Base-by-base conservation (phyloP, 768 basidiomycete species). In the Udeniomyces megalosporus region DNA sequence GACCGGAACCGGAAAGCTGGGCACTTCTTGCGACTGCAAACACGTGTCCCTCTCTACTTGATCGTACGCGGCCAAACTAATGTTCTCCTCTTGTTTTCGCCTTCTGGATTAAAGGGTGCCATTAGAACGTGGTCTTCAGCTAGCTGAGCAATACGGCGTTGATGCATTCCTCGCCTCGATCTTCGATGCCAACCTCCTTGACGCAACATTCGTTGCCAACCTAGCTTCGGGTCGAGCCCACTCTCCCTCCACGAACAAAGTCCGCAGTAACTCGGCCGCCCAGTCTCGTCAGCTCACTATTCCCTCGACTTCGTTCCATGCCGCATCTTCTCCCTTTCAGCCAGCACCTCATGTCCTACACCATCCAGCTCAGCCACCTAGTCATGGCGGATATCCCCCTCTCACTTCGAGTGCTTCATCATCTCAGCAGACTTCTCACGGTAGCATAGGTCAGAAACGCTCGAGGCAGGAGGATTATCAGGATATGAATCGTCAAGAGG, bases 141-240 rank as follows among this genome's bases (percentile, higher is more conserved):
- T 99, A 51, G 92, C 95, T 2, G 74, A 82, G 17, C 89, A 89
- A 69, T 96, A 87, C 74, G 90, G 89, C 60, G 92, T 99, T 47
- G 84, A 86, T 34, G 83, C 84, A 50, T 78, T 95, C 57, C 80
- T 99, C 61, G 79, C 83, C 1, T 90, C 92, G 1, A 79, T 99
- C 64, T 93, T 99, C 74, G 92, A 96, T 31, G 28, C 29, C 14
- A 47, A 45, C 28, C 51, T 54, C 31, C 51, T 14, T 45, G 53
- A 55, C 32, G 60, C 50, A 35, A 44, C 50, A 17, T 28, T 28
- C 28, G 53, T 24, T 15, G 60, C 91, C 90, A 81, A 80, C 67
- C 80, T 85, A 53, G 80, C 70, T 67, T 81, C 84, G 22, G 76
- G 89, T 76, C 80, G n/a, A 77, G 83, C 45, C 78, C 89, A 53